These are phyloP conservation scores for Pyrenula aspistea DNA, from an alignment of 495 filamentous ascomycete genomes.

Conservation along the genomic window DNA sequence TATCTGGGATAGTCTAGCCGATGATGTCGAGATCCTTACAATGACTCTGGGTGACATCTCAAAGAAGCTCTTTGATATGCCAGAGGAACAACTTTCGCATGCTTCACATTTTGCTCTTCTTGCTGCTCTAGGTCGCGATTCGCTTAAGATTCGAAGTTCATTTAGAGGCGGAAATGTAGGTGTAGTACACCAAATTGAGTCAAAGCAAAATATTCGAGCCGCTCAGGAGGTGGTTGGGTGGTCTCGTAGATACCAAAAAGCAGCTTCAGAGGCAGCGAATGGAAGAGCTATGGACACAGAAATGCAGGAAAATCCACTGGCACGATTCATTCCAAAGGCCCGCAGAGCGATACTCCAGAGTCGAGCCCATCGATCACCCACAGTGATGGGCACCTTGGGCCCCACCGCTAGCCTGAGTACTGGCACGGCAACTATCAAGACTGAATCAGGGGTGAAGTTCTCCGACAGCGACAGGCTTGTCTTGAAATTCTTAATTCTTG, in stretches of 20 bases:
- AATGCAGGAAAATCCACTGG: slow-evolving; percentile 25
- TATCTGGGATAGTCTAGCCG: slow-evolving; percentile 31
- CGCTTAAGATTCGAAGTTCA: slow-evolving; percentile 28
- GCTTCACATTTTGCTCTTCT: slow-evolving; percentile 58
- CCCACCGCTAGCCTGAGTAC: slow-evolving; percentile 27
- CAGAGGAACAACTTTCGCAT: slow-evolving; percentile 29
- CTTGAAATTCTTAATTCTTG: slow-evolving; percentile 58
- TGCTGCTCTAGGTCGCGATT: slow-evolving; percentile 30
- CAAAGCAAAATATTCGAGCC: slow-evolving; percentile 28
- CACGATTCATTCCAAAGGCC: slow-evolving; percentile 53
- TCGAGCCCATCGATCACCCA: slow-evolving; percentile 49
- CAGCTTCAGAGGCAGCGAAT: slow-evolving; percentile 17
- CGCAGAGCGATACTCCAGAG: slow-evolving; percentile 53
- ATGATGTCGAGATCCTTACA: slow-evolving; percentile 32
- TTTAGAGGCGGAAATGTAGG: slow-evolving; percentile 18
- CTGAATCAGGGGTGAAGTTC: slow-evolving; percentile 20
- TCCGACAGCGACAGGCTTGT: slow-evolving; percentile 39
- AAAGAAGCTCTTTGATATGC: slow-evolving; percentile 30
- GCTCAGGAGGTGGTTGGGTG: slow-evolving; percentile 38
- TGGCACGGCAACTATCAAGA: slow-evolving; percentile 27
- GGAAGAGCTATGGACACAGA: slow-evolving; percentile 6
- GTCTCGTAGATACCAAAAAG: slow-evolving; percentile 47
- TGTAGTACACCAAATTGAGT: slow-evolving; percentile 28
- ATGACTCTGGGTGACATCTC: slow-evolving; percentile 55
- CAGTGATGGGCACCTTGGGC: slow-evolving; percentile 39